A percentile compares a stretch with the other conserved stretches of the same genome.
phyloP scores from a whole-genome alignment of 164 flowering plant genomes.

The Tetrastigma voinierianum region DNA sequence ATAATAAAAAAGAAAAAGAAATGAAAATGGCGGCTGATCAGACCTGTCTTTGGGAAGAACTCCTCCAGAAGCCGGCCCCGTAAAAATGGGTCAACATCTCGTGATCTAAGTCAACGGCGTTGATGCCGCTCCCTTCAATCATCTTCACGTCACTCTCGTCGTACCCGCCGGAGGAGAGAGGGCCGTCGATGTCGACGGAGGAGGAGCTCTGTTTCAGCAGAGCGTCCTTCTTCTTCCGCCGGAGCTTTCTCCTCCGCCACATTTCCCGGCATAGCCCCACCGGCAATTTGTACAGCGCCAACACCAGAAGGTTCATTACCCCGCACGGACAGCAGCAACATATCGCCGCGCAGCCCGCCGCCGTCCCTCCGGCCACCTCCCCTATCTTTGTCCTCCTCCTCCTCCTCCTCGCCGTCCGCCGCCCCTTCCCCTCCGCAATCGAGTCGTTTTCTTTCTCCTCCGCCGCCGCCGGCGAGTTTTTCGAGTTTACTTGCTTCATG shows the following conservation, averaged over 20 bases:
- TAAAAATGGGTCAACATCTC: slow-evolving; percentile 41
- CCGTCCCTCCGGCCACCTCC: slow-evolving; percentile 42
- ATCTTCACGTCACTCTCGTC: too few relatives aligned
- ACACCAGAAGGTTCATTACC: slow-evolving; percentile 28
- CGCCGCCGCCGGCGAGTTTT: too few relatives aligned
- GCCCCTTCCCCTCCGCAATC: neutral
- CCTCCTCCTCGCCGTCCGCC: too few relatives aligned
- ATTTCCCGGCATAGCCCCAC: slow-evolving; percentile 29
- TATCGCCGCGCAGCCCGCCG: slow-evolving; percentile 50
- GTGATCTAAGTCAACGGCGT: slow-evolving; percentile 25
- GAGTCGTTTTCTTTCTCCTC: too few relatives aligned
- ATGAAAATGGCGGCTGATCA: too few relatives aligned
- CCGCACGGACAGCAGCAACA: slow-evolving; percentile 55
- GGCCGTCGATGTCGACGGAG: too few relatives aligned
- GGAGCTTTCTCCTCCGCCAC: slow-evolving; percentile 17
- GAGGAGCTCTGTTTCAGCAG: neutral
- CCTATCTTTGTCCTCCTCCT: too few relatives aligned
- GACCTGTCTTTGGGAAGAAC: slow-evolving; percentile 32
- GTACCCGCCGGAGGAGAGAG: too few relatives aligned
- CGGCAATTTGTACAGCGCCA: slow-evolving; percentile 40
- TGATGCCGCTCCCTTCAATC: neutral
- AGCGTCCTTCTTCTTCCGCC: slow-evolving; percentile 10
- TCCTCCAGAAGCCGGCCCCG: slow-evolving; percentile 49
- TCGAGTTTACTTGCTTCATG: too few relatives aligned
- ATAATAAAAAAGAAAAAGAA: too few relatives aligned